Evolutionary conservation across 2,329 filamentous ascomycete genomes (phyloP).

Genomic region (Fusarium sp.): DNA sequence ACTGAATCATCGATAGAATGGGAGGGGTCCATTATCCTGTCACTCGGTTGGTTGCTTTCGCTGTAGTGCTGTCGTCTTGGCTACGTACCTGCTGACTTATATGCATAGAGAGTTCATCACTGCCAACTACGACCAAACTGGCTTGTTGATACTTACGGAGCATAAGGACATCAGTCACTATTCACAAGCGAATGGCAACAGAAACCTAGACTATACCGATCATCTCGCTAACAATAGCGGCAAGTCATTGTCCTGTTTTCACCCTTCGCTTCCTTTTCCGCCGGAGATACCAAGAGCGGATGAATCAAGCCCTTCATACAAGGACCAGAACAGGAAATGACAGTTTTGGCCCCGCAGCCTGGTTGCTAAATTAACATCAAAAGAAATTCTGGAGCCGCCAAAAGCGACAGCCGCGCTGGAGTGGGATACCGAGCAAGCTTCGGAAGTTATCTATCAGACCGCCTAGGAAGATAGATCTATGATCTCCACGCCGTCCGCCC

Average conservation of each 20-base stretch:
- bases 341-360: slow-evolving; percentile 16
- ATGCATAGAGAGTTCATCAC: slow-evolving; percentile 17
- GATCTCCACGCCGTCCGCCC: slow-evolving; percentile 5
- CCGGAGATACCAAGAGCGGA: slow-evolving; percentile 13
- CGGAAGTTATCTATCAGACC: slow-evolving; percentile 24
- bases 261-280: neutral
- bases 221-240: neutral
- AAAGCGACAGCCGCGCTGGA: slow-evolving; percentile 38
- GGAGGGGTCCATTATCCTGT: neutral
- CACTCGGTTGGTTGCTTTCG: neutral
- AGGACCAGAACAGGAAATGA: neutral
- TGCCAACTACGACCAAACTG: neutral
- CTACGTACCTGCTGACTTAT: slow-evolving; percentile 33
- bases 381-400: slow-evolving; percentile 36
- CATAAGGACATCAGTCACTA: neutral
- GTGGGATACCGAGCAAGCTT: slow-evolving; percentile 26
- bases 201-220: neutral
- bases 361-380: slow-evolving; percentile 17
- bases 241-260: neutral
- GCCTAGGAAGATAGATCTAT: slow-evolving; percentile 10
- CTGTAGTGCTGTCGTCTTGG: slow-evolving; percentile 15
- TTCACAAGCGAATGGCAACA: neutral
- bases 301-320: neutral
- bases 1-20: slow-evolving; percentile 1
- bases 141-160: neutral